These are phyloP conservation scores for Jamesozyma piceae DNA, from an alignment of 805 yeast genomes.

Conservation along the genomic window DNA sequence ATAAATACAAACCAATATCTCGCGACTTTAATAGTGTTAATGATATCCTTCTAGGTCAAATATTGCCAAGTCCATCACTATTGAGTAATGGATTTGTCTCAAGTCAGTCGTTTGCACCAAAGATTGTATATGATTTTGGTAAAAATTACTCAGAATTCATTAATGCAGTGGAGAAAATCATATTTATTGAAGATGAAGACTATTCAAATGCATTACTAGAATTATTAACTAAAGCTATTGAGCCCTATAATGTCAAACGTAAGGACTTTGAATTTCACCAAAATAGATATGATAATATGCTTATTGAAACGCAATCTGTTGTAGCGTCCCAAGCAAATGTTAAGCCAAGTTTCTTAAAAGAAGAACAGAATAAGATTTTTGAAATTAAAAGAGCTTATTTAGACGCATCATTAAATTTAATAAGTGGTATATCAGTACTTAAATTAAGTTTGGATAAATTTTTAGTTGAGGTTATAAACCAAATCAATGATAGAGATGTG, in stretches of 20 bases:
- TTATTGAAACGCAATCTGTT: constrained; percentile 44
- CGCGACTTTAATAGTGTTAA: constrained; percentile 40
- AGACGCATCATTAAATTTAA: constrained; percentile 46
- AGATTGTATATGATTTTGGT: constrained; percentile 12
- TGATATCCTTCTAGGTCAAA: constrained; percentile 37
- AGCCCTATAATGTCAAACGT: constrained; percentile 46
- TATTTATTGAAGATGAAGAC: constrained; percentile 10
- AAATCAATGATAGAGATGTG: constrained; percentile 21
- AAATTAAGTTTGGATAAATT: constrained; percentile 17
- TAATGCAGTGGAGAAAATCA: constrained; percentile 7
- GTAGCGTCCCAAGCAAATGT: constrained; percentile 33
- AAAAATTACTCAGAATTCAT: constrained; percentile 14
- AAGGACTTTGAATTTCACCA: constrained; percentile 54
- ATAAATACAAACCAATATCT: constrained; percentile 34
- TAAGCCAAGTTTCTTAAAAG: constrained; percentile 48
- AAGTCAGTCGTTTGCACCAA: constrained; percentile 59
- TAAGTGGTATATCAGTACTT: constrained; percentile 36
- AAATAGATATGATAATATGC: constrained; percentile 51
- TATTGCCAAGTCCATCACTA: constrained; percentile 39
- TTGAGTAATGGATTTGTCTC: constrained; percentile 48
- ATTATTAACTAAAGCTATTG: constrained; percentile 33
- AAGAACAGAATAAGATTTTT: constrained; percentile 67
- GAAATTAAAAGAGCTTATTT: constrained; percentile 59
- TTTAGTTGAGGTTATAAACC: constrained; percentile 8
- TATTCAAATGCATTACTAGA: constrained; percentile 11